Evolutionary conservation across 768 basidiomycete species (phyloP).

Genomic region (Tylopilus plumbeoviolaceoides): DNA sequence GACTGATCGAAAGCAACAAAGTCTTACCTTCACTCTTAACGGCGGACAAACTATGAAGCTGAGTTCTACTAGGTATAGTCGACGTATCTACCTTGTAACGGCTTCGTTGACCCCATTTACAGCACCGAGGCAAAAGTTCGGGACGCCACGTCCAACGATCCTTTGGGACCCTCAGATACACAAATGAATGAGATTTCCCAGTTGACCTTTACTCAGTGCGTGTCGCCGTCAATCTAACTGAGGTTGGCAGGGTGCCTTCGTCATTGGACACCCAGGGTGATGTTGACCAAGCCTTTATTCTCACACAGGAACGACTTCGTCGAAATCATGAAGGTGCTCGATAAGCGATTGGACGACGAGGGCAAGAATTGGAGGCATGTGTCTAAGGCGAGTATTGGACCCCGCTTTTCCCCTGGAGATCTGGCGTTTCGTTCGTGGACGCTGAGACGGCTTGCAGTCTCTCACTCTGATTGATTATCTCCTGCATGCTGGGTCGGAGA

Average conservation of each 20-base stretch:
- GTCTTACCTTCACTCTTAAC: conserved; percentile 59
- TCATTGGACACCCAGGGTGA: not conserved
- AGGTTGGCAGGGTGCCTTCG: not conserved
- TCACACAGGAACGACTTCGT: conserved; percentile 81
- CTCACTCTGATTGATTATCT: conserved; percentile 94
- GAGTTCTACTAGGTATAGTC: conserved; percentile 47
- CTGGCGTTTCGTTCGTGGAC: not conserved
- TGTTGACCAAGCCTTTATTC: not conserved
- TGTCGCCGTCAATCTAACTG: not conserved
- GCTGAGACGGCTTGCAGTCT: conserved; percentile 44
- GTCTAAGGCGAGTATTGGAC: conserved; percentile 70
- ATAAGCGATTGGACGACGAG: conserved; percentile 97
- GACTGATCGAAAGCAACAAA: conserved; percentile 70
- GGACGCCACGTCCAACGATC: conserved; percentile 39
- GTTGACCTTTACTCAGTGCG: conserved; percentile 94
- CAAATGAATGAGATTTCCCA: conserved; percentile 99
- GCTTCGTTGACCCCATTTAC: conserved; percentile 11
- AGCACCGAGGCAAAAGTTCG: conserved; percentile 61
- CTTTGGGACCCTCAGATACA: conserved; percentile 95
- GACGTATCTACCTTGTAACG: not conserved
- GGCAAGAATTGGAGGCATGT: conserved; percentile 99
- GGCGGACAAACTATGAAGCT: conserved; percentile 63
- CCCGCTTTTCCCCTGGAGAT: not conserved
- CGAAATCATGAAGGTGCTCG: conserved; percentile 99
- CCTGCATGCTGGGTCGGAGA: conserved; percentile 94